Percentiles rank a stretch among this genome's conserved stretches.
These are phyloP conservation scores for Fusarium torulosum DNA, from an alignment of 2,329 filamentous ascomycete species.

Conservation along the genomic window DNA sequence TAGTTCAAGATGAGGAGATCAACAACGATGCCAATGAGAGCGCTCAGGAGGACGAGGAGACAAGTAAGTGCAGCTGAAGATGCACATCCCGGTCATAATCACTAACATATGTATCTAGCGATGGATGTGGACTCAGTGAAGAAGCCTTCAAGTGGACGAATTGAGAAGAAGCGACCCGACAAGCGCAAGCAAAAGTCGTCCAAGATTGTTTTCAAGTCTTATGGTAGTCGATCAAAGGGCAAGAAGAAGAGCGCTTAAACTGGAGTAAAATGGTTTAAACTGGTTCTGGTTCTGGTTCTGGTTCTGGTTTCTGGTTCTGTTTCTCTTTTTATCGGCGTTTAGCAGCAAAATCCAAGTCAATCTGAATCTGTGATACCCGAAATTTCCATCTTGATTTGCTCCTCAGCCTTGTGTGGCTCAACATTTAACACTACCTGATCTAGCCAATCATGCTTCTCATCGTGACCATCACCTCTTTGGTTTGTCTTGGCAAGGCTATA, in stretches of 20 bases:
- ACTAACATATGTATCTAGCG: conserved; percentile 48
- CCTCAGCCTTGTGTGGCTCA: conserved; percentile 49
- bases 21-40: conserved; percentile 50
- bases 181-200: conserved; percentile 69
- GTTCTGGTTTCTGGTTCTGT: conserved; percentile 28
- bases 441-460: conserved; percentile 36
- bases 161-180: conserved; percentile 65
- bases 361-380: conserved; percentile 48
- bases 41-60: conserved; percentile 45
- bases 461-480: conserved; percentile 40
- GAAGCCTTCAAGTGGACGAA: conserved; percentile 56
- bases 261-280: conserved; percentile 22
- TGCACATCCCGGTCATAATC: conserved; percentile 9
- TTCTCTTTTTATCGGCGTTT: conserved; percentile 35
- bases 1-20: conserved; percentile 48
- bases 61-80: conserved; percentile 36
- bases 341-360: conserved; percentile 49
- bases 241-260: conserved; percentile 56
- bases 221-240: conserved; percentile 63
- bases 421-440: background rate
- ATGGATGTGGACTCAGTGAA: conserved; percentile 71
- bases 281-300: conserved; percentile 32
- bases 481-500: conserved; percentile 45
- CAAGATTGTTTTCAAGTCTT: conserved; percentile 71
- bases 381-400: conserved; percentile 25